Conservation (phyloP, 148 eudicot genomes). For the Cornus kousa region DNA sequence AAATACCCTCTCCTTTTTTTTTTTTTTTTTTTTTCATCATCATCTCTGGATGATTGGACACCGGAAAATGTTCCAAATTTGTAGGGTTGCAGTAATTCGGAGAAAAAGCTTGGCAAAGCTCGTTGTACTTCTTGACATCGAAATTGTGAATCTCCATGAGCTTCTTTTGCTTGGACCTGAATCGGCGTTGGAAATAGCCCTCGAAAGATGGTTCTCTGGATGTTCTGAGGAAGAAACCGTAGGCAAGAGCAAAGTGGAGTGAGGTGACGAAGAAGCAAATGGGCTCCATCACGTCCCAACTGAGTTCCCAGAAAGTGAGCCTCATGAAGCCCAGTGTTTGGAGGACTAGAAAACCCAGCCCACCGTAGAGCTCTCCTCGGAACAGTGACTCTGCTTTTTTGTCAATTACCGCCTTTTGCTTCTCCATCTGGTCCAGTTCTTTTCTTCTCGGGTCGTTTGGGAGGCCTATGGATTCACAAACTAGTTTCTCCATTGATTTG, state of each 20-base stretch:
- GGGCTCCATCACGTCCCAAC: slow-evolving; percentile 89
- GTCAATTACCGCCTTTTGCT: slow-evolving; percentile 50
- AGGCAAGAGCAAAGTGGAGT: slow-evolving; percentile 50
- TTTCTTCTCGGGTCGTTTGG: slow-evolving; percentile 61
- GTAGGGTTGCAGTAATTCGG: slow-evolving; percentile 12
- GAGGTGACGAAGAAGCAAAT: slow-evolving; percentile 75
- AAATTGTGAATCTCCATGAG: slow-evolving; percentile 46
- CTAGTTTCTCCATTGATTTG: slow-evolving; percentile 47
- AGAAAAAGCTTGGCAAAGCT: slow-evolving; percentile 42
- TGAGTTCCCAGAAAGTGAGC: slow-evolving; percentile 75
- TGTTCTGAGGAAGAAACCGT: slow-evolving; percentile 56
- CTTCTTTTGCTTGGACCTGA: slow-evolving; percentile 52
- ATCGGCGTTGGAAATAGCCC: slow-evolving; percentile 48
- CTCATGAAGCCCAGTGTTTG: slow-evolving; percentile 79
- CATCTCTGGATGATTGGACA: neutral
- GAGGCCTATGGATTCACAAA: slow-evolving; percentile 32
- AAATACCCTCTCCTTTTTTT: too few relatives aligned
- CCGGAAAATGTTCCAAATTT: neutral
- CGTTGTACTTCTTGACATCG: slow-evolving; percentile 41
- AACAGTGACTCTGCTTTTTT: slow-evolving; percentile 40
- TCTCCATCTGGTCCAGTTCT: slow-evolving; percentile 47
- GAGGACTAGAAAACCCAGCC: slow-evolving; percentile 49
- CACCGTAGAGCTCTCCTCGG: slow-evolving; percentile 49
- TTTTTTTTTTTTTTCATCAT: too few relatives aligned
- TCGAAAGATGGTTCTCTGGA: slow-evolving; percentile 68